phyloP scores from a whole-genome alignment of 495 filamentous ascomycete genomes.

The Letharia lupina region DNA sequence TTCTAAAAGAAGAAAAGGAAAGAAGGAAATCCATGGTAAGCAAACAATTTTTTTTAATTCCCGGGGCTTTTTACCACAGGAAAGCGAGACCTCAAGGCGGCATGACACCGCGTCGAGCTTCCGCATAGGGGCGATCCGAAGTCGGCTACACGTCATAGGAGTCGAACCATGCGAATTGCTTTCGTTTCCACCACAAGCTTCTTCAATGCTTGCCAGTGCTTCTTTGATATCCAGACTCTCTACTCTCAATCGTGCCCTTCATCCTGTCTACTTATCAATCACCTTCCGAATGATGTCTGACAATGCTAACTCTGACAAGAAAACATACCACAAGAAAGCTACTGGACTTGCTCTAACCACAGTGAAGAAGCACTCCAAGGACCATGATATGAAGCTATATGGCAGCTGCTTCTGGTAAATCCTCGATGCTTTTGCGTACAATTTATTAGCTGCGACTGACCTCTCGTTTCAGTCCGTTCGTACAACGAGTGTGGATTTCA shows the following conservation, averaged over 20 bases:
- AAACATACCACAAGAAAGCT: slow-evolving; percentile 75
- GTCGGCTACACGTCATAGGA: slow-evolving; percentile 3
- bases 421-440: slow-evolving; percentile 1
- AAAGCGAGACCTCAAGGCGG: slow-evolving; percentile 21
- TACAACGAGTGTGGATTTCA: slow-evolving; percentile 92
- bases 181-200: not conserved
- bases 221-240: not conserved
- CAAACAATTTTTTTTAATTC: slow-evolving; percentile 27
- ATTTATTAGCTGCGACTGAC: slow-evolving; percentile 23
- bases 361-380: slow-evolving; percentile 59
- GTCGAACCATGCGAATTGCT: not conserved
- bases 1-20: slow-evolving; percentile 60
- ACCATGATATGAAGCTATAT: slow-evolving; percentile 70
- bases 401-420: slow-evolving; percentile 87
- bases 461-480: slow-evolving; percentile 52
- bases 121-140: not conserved
- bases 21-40: slow-evolving; percentile 60
- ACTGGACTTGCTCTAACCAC: slow-evolving; percentile 69
- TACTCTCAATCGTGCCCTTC: not conserved
- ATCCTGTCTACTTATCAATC: not conserved
- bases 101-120: slow-evolving; percentile 13
- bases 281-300: slow-evolving; percentile 35
- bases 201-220: not conserved
- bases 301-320: slow-evolving; percentile 42
- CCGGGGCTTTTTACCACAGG: not conserved